phyloP scores from a whole-genome alignment of 1,284 basidiomycete genomes.

The Calocybe gambosa region DNA sequence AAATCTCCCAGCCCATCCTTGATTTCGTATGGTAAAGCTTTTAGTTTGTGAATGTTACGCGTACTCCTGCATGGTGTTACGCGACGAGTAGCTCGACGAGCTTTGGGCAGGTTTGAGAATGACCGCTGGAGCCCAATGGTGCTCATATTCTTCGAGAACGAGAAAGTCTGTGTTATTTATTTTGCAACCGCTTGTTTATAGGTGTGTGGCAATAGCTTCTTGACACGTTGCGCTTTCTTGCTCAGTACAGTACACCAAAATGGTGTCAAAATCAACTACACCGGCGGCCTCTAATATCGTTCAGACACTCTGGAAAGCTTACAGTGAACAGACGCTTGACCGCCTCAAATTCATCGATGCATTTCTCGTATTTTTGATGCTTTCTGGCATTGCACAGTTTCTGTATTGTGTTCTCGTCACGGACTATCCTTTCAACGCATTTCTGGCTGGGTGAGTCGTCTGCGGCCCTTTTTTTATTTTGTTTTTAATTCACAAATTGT shows the following conservation, averaged over 20 bases:
- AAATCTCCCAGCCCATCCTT: constrained; percentile 72
- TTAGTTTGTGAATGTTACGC: constrained; percentile 51
- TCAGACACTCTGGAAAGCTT: constrained; percentile 69
- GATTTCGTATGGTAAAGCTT: constrained; percentile 55
- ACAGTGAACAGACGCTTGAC: constrained; percentile 71
- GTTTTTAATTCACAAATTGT: background rate
- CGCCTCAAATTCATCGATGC: constrained; percentile 91
- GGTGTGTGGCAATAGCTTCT: constrained; percentile 27
- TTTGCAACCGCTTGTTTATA: constrained; percentile 19
- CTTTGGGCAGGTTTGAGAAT: constrained; percentile 21
- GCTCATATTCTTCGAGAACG: constrained; percentile 22
- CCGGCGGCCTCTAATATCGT: constrained; percentile 39
- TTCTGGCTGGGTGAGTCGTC: constrained; percentile 80
- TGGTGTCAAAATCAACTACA: constrained; percentile 33
- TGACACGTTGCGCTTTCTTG: background rate
- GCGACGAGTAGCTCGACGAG: constrained; percentile 18
- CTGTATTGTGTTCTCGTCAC: constrained; percentile 88
- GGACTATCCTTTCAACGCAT: constrained; percentile 96
- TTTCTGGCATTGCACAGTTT: constrained; percentile 89
- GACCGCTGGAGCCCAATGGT: constrained; percentile 24
- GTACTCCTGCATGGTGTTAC: constrained; percentile 16
- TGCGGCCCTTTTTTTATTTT: constrained; percentile 4
- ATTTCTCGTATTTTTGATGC: constrained; percentile 89
- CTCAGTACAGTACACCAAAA: constrained; percentile 14
- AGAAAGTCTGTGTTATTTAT: constrained; percentile 7